A percentile compares a stretch with the other conserved stretches of the same genome.
Evolutionary conservation across 495 filamentous ascomycete genomes (phyloP).

Genomic region (Trypethelium eluteriae): DNA sequence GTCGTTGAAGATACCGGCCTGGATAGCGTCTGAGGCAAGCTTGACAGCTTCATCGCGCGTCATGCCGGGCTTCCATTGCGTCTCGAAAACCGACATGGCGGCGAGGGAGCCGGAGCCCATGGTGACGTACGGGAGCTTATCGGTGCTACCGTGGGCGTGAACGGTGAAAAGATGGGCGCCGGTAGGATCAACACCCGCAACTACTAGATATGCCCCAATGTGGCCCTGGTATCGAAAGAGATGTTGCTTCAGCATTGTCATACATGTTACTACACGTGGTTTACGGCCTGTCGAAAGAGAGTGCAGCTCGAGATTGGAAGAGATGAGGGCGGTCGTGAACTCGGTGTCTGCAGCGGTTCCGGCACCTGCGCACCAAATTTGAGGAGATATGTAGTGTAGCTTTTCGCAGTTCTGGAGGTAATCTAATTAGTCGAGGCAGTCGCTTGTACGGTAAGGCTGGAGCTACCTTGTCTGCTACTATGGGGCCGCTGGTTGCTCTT

Average conservation of each 20-base stretch:
- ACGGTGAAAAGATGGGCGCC: conserved; percentile 96
- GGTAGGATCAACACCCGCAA: conserved; percentile 94
- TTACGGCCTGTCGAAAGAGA: conserved; percentile 90
- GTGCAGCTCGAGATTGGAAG: conserved; percentile 95
- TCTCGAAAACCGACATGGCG: conserved; percentile 98
- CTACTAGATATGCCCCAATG: conserved; percentile 96
- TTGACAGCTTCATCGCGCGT: conserved; percentile 73
- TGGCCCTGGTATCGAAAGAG: conserved; percentile 97
- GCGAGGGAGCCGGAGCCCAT: conserved; percentile 96
- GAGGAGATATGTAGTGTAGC: conserved; percentile 95
- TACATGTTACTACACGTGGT: conserved; percentile 95
- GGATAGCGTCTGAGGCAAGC: conserved; percentile 79
- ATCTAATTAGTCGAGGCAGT: background rate
- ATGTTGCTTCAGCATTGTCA: conserved; percentile 99
- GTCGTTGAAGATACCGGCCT: conserved; percentile 99
- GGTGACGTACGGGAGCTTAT: conserved; percentile 98
- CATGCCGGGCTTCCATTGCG: conserved; percentile 78
- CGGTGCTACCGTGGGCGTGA: conserved; percentile 95
- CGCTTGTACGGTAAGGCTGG: conserved; percentile 5
- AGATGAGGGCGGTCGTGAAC: conserved; percentile 97
- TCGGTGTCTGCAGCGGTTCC: conserved; percentile 98
- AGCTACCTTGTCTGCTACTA: conserved; percentile 92
- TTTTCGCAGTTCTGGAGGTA: conserved; percentile 86
- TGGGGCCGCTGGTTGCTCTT: conserved; percentile 91
- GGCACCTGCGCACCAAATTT: conserved; percentile 99